Conservation (phyloP, 345 rosid species). For the Eucalyptus camaldulensis region DNA sequence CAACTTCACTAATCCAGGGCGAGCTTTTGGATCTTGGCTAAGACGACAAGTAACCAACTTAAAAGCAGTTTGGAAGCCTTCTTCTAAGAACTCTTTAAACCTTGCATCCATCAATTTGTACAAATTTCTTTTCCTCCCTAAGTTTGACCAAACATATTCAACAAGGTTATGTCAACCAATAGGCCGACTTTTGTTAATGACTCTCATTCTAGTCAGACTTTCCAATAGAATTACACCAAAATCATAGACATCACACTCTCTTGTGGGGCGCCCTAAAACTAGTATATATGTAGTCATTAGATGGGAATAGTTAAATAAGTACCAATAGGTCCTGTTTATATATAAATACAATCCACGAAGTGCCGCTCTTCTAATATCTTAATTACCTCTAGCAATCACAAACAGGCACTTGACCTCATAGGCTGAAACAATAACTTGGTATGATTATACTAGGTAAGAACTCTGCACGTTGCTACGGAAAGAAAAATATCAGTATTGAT, state of each 20-base stretch:
- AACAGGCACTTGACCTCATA: neutral
- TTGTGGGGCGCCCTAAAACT: constrained; percentile 38
- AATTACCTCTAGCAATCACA: no score
- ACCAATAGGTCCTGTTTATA: neutral
- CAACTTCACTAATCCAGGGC: constrained; percentile 84
- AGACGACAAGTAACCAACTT: constrained; percentile 69
- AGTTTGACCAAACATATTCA: constrained; percentile 22
- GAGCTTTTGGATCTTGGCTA: constrained; percentile 71
- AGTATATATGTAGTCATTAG: neutral
- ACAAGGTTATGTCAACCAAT: constrained; percentile 81
- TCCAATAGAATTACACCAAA: constrained; percentile 70
- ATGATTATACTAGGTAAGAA: neutral
- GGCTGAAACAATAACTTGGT: neutral
- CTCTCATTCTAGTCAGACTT: constrained; percentile 60
- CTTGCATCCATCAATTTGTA: constrained; percentile 69
- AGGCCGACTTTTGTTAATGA: constrained; percentile 74
- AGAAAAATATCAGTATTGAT: neutral
- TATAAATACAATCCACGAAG: neutral
- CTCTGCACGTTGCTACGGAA: neutral
- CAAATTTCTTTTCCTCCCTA: constrained; percentile 59
- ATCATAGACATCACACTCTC: constrained; percentile 70
- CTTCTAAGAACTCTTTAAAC: constrained; percentile 61
- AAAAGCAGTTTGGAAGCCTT: constrained; percentile 70
- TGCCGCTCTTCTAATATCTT: neutral
- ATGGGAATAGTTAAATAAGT: neutral